These are phyloP conservation scores for Pisolithus orientalis DNA, from an alignment of 768 basidiomycete genomes.

Conservation along the genomic window DNA sequence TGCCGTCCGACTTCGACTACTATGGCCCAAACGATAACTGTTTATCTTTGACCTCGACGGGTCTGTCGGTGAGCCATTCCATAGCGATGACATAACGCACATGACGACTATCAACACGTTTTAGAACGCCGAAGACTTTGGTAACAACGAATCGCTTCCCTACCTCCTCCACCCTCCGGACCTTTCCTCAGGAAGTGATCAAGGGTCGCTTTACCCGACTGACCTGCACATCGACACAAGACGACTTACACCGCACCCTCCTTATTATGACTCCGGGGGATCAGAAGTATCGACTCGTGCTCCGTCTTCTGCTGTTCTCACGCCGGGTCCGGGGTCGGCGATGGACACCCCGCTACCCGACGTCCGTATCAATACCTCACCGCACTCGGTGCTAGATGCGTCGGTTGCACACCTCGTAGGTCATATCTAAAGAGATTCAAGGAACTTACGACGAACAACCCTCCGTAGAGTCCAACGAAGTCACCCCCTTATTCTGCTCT, in stretches of 20 bases:
- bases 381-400: too few relatives aligned
- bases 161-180: too few relatives aligned
- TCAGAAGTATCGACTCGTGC: neutral
- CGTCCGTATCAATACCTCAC: neutral
- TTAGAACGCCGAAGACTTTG: too few relatives aligned
- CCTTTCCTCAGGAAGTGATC: too few relatives aligned
- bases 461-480: neutral
- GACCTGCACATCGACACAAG: conserved; percentile 16
- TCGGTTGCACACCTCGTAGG: neutral
- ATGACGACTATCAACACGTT: too few relatives aligned
- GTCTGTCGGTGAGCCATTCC: too few relatives aligned
- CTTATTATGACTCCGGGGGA: neutral
- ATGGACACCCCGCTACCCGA: neutral
- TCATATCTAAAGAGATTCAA: neutral
- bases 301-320: neutral
- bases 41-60: too few relatives aligned
- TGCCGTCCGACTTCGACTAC: neutral
- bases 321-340: too few relatives aligned
- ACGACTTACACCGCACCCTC: neutral
- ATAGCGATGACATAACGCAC: too few relatives aligned
- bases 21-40: too few relatives aligned
- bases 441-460: neutral
- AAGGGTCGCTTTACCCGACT: conserved; percentile 4
- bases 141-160: too few relatives aligned
- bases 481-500: neutral